Percentiles rank a stretch among this genome's conserved stretches.
Evolutionary conservation across 2,329 filamentous ascomycete species (phyloP).

Genomic region (Seiridium cupressi): DNA sequence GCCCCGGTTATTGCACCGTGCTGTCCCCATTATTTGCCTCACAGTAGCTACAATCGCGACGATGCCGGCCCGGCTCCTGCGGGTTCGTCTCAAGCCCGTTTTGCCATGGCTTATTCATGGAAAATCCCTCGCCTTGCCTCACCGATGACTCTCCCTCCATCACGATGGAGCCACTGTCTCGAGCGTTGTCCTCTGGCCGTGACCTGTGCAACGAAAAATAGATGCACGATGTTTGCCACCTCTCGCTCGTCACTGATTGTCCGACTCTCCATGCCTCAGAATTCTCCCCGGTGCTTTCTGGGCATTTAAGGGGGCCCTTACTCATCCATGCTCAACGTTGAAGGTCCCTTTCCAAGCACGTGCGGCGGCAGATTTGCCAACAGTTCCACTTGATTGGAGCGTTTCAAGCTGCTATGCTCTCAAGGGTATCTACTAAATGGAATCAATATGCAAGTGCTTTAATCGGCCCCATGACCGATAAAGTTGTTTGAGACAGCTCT

Average conservation of each 20-base stretch:
- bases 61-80: slow-evolving; percentile 3
- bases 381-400: not conserved
- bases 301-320: not conserved
- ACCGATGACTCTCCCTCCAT: not conserved
- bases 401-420: not conserved
- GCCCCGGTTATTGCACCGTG: slow-evolving; percentile 1
- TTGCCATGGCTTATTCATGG: not conserved
- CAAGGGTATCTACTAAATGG: not conserved
- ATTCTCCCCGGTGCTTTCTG: no score
- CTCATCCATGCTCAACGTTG: not conserved
- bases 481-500: no score
- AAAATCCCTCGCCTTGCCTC: not conserved
- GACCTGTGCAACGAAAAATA: no score
- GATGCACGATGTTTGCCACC: not conserved
- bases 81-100: not conserved
- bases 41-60: not conserved
- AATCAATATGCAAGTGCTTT: no score
- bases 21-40: slow-evolving; percentile 1
- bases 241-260: not conserved
- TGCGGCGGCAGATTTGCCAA: not conserved
- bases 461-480: no score
- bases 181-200: not conserved
- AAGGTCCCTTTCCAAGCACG: not conserved
- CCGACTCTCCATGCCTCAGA: not conserved
- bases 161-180: not conserved